Evolutionary conservation across 2,329 filamentous ascomycete genomes (phyloP), one percentile per base, ranked within the genome.

Genomic region (Fusarium agapanthi): DNA sequence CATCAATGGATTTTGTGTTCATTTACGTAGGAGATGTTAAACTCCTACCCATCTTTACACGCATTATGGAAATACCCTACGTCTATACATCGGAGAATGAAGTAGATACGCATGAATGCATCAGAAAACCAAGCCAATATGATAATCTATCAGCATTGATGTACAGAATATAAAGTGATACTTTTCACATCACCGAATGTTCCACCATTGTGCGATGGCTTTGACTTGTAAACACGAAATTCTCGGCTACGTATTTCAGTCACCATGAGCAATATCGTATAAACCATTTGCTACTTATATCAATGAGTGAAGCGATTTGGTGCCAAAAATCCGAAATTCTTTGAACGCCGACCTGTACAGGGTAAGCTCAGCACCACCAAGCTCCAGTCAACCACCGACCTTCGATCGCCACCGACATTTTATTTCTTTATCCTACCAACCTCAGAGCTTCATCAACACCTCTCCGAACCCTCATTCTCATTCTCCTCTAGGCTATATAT

Each of bases 351-450:
- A 6, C 11, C 3, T 26, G 65, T 77, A 56, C 50, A 77, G 75
- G 73, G 75, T 77, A 77, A 71, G 54, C 38, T 18, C 34, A 37
- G 14, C 35, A 37, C 37, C 24, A 43, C 9, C 18, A 61, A 37
- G 43, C 66, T 66, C 62, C 50, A 57, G 34, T 67, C 53, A 68
- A 64, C 43, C 40, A 38, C 62, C 44, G 35, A 44, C 56, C 26
- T 48, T 30, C n/a, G 38, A 74, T 76, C 54, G 76, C 74, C 74
- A 76, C 75, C 72, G 75, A 77, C 70, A 73, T 73, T 77, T 74
- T 54, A 51, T 38, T 57, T 54, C 60, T 50, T 53, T 45, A 54
- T 32, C 57, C 38, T 53, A 58, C 26, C 67, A 56, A 44, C 38
- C 37, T 43, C n/a, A 48, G 44, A 58, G 24, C 44, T 60, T 28